Percentiles rank a stretch among this genome's conserved stretches.
These are phyloP conservation scores for Penicillium macrosclerotiorum DNA, from an alignment of 495 filamentous ascomycete genomes.

Conservation along the genomic window DNA sequence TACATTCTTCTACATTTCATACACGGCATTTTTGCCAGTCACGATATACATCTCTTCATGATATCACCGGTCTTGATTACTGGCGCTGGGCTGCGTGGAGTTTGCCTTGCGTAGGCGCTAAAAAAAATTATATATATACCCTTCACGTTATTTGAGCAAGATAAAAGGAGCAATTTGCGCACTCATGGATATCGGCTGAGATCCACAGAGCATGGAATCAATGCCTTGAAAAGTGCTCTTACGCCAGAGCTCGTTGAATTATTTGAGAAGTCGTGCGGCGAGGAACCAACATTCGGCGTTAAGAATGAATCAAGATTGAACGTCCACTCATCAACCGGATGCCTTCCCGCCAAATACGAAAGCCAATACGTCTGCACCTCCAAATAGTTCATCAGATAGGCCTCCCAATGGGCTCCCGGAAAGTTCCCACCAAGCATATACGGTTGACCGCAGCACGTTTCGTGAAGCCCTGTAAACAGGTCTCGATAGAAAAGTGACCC, in stretches of 20 bases:
- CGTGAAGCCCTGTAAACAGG: conserved; percentile 27
- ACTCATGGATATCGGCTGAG: conserved; percentile 48
- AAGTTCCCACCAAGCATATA: conserved; percentile 20
- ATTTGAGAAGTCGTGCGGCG: conserved; percentile 55
- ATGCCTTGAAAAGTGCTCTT: conserved; percentile 52
- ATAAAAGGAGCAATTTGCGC: conserved; percentile 32
- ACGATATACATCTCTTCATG: conserved; percentile 4
- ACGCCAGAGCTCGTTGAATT: conserved; percentile 37
- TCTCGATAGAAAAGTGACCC: conserved; percentile 36
- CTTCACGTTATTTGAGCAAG: conserved; percentile 51
- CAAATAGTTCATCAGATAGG: too few species aligned
- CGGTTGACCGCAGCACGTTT: conserved; percentile 28
- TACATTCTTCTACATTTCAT: background rate
- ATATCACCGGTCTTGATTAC: conserved; percentile 35
- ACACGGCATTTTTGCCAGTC: background rate
- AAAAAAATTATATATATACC: conserved; percentile 48
- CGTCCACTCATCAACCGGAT: background rate
- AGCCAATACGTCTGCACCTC: too few species aligned
- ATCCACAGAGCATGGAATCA: conserved; percentile 47
- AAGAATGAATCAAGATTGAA: conserved; percentile 12
- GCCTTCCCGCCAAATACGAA: too few species aligned
- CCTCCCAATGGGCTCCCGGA: too few species aligned
- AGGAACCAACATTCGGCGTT: conserved; percentile 28
- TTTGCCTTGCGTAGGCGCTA: conserved; percentile 54
- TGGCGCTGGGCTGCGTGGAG: conserved; percentile 54